phyloP scores from a whole-genome alignment of 768 basidiomycete species.

The Pisolithus microcarpus region DNA sequence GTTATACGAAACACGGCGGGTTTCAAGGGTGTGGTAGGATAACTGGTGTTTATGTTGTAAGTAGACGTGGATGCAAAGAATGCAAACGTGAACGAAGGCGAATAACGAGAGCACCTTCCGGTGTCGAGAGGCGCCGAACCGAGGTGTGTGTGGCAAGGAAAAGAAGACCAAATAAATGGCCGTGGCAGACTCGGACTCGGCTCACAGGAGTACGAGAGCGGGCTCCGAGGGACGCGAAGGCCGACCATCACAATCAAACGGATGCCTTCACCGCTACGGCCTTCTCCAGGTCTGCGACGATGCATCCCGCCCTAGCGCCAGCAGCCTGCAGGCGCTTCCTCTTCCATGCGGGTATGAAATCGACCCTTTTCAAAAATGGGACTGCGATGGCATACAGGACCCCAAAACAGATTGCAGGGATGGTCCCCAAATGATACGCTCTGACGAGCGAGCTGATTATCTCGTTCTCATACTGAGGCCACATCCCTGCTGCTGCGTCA shows the following conservation, averaged over 20 bases:
- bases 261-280: neutral
- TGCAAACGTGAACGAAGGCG: neutral
- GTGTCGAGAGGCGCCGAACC: neutral
- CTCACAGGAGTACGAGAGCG: too few species aligned
- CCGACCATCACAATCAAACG: too few species aligned
- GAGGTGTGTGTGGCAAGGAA: too few species aligned
- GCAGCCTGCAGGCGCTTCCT: constrained; percentile 23
- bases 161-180: too few species aligned
- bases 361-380: constrained; percentile 24
- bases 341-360: constrained; percentile 28
- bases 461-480: constrained; percentile 28
- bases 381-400: constrained; percentile 26
- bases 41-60: neutral
- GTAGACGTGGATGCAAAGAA: neutral
- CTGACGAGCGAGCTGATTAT: constrained; percentile 27
- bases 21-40: neutral
- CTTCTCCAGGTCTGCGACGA: neutral
- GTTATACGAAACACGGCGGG: too few species aligned
- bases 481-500: constrained; percentile 14
- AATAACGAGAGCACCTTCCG: neutral
- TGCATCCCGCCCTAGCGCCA: constrained; percentile 15
- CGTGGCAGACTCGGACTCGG: too few species aligned
- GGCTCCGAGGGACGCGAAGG: too few species aligned
- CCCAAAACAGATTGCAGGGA: constrained; percentile 29
- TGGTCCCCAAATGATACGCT: constrained; percentile 28